Evolutionary conservation across 208 protist genomes (phyloP).

Genomic region (Porcisia deanei): DNA sequence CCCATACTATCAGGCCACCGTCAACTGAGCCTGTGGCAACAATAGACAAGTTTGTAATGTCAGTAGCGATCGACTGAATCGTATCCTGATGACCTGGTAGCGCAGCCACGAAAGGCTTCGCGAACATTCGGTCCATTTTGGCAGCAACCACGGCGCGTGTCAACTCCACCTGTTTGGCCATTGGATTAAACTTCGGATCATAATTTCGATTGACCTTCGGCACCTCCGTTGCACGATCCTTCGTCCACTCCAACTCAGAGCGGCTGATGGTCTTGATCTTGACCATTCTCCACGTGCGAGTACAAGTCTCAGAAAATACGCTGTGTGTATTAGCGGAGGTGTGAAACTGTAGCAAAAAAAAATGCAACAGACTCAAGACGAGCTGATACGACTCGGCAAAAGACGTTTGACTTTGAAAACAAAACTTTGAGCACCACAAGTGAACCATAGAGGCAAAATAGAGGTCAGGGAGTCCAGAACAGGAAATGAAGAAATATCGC

Average conservation of each 20-base stretch:
- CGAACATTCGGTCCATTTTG: constrained; percentile 97
- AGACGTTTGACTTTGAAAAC: not conserved
- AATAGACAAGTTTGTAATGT: constrained; percentile 84
- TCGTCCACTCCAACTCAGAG: constrained; percentile 92
- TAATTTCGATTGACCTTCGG: constrained; percentile 92
- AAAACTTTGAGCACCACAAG: not conserved
- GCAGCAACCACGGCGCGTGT: constrained; percentile 94
- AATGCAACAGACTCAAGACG: not conserved
- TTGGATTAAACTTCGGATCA: constrained; percentile 94
- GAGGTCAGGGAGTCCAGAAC: not conserved
- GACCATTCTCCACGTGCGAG: constrained; percentile 52
- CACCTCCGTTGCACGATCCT: constrained; percentile 90
- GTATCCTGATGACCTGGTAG: constrained; percentile 92
- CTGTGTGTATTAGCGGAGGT: not conserved
- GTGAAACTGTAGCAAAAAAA: not conserved
- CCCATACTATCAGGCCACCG: constrained; percentile 91
- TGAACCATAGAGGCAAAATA: not conserved
- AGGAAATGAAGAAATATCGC: not conserved
- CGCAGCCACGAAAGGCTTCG: constrained; percentile 95
- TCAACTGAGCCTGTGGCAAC: constrained; percentile 88
- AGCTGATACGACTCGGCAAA: not conserved
- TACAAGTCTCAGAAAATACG: not conserved
- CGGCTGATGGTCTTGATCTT: constrained; percentile 95
- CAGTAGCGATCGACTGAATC: constrained; percentile 90
- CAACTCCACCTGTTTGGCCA: constrained; percentile 97